Evolutionary conservation across 495 filamentous ascomycete genomes (phyloP), one percentile per base, ranked within the genome.

Genomic region (Penicillium longicatenatum): DNA sequence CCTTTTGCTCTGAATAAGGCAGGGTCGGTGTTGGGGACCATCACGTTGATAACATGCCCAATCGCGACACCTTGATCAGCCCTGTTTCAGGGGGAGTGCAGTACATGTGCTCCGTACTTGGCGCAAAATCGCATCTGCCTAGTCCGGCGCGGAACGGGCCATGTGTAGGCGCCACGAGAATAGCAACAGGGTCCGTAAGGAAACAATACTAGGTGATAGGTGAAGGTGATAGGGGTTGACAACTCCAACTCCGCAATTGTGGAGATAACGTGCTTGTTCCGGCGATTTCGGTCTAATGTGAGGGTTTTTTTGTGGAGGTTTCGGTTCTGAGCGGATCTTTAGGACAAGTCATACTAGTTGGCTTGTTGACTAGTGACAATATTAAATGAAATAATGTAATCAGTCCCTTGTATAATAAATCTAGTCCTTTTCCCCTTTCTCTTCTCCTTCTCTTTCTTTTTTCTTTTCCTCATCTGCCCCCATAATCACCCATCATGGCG

Each of bases 111-210:
- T 9, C 4, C 1, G 3, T n/a, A 1, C 37, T 39, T 39, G 37
- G 14, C 37, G 37, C 5, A 16, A n/a, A 39, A 61, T 61, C 39
- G 61, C 52, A 62, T 65, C 64, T 66, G 64, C 64, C 61, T 66
- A 61, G 46, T 60, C 42, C 6, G 16, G 17, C 14, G 37, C 50
- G 45, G 41, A 41, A 26, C 26, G 39, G 31, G 31, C 43, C 20
- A 31, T n/a, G 42, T 42, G 29, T 30, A 21, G 33, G 57, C 60
- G 61, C 57, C 55, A 55, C 24, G 44, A 46, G 20, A 46, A 26
- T 46, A 46, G 31, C 3, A 35, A 6, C 8, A 10, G 31, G 31
- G 31, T 12, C 31, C 9, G 31, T 35, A 4, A 35, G 31, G 31
- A 10, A 35, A 35, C 31, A 62, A n/a, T n/a, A n/a, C n/a, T n/a